Evolutionary conservation across 2,329 filamentous ascomycete species (phyloP), one percentile per base, ranked within the genome.

Genomic region (Xylaria multiplex): DNA sequence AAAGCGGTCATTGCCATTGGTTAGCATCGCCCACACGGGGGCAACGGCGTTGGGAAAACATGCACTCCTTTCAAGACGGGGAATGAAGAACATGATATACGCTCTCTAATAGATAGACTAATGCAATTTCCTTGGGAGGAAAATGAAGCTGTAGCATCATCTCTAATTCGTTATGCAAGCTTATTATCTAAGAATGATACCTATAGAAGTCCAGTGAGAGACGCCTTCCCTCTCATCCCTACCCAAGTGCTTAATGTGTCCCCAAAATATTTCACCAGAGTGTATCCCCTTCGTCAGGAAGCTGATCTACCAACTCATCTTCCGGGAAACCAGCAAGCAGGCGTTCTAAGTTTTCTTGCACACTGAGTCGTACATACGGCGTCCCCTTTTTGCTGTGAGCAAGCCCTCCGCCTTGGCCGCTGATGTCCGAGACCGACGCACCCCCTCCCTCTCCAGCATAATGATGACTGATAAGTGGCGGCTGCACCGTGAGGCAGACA

Each of bases 401-500:
- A 35, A 70, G 69, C 9, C 74, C 74, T 0, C 74, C 74, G 0
- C 72, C 74, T 16, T 72, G 70, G 4, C 70, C 69, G 52, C 65
- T 67, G 53, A 75, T 75, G 49, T 75, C 50, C 30, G 74, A 68
- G 42, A 75, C 46, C 22, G 54, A 49, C n/a, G 62, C 66, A 1
- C 58, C 66, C 1, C 54, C 62, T 19, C 13, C 50, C 68, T 64
- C 62, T 6, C 68, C 68, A 0, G 69, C 64, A 11, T 71, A 74
- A 16, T 69, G 66, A 19, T 75, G 74, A 8, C 73, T 75, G 52
- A 75, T 64, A 8, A 75, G 60, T 6, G 74, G 74, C 22, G 74
- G 74, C 35, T 75, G 74, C 11, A 75, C 72, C 1, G 74, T 75
- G 46, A 75, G 58, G 40, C 74, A 75, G 1, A 72, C 62, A 0